phyloP scores from a whole-genome alignment of 2,329 filamentous ascomycete species.

The Dactylella cylindrospora region DNA sequence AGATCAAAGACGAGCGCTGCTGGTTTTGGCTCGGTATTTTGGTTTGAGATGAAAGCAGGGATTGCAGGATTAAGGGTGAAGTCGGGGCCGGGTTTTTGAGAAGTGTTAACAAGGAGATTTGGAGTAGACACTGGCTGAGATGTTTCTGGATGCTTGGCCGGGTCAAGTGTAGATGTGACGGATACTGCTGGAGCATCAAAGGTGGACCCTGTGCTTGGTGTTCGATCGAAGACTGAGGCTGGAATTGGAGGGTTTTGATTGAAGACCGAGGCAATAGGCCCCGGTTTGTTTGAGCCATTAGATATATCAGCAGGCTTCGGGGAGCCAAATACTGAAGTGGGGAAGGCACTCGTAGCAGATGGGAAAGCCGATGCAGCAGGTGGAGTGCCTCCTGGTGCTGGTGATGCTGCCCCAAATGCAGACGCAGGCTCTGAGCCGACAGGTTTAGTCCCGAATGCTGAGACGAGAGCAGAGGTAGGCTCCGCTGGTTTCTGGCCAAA shows the following conservation, averaged over 20 bases:
- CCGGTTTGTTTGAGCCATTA: background rate
- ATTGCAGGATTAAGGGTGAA: constrained; percentile 13
- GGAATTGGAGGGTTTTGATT: constrained; percentile 7
- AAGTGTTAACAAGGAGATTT: too few species aligned
- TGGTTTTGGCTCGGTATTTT: constrained; percentile 10
- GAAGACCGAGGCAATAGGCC: constrained; percentile 12
- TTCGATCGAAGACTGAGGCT: constrained; percentile 9
- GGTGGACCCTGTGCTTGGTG: too few species aligned
- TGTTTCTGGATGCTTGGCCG: too few species aligned
- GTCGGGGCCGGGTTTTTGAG: background rate
- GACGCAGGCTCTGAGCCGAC: background rate
- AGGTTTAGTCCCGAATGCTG: constrained; percentile 18
- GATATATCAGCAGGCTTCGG: background rate
- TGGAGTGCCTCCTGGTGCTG: constrained; percentile 5
- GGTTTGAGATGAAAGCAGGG: constrained; percentile 16
- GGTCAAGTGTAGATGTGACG: too few species aligned
- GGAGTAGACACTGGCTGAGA: too few species aligned
- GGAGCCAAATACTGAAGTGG: constrained; percentile 4
- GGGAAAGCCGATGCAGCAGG: constrained; percentile 14
- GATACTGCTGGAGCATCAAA: too few species aligned
- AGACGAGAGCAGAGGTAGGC: background rate
- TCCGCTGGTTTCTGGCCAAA: constrained; percentile 26
- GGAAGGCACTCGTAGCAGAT: background rate
- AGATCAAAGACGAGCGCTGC: constrained; percentile 11
- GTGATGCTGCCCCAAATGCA: background rate